Base-by-base conservation (phyloP, 2,329 filamentous ascomycete species). In the Colletotrichum theobromicola region DNA sequence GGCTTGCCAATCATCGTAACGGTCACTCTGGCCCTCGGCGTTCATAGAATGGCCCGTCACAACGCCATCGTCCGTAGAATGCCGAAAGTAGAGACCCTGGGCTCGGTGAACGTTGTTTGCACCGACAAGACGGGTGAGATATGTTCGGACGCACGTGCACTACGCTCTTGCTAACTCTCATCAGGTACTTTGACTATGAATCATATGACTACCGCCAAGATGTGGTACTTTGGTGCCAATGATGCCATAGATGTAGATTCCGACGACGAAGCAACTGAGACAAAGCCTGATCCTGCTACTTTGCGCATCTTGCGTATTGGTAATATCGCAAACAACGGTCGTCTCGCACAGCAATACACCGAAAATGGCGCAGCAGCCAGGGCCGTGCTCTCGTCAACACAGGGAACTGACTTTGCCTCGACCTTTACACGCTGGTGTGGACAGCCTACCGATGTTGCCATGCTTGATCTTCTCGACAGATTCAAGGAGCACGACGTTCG, bases 31-130 rank as follows among this genome's bases (percentile, higher is more conserved):
- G 97, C 97, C 50, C 89, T 99, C 16, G 97, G 97, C 16, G 97
- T 99, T 10, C 91, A 99, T 80, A 93, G 97, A 72, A 99, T 99
- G 97, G 97, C 97, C 75, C 95, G 93, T 81, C 92, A 96, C 79
- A 95, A 98, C 82, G 97, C 97, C 10, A 99, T 99, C 82, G 96
- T 99, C 75, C 94, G 97, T 78, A 93, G 94, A 81, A 93, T 99
- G 85, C 97, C 97, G 26, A 98, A 97, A 83, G 97, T 99, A 10
- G 97, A 99, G 83, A 99, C 97, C 1, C 87, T 99, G 7, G 97
- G 97, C 10, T 98, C 96, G n/a, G 97, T 99, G 74, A 99, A 98
- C 80, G 96, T 99, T n/a, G 95, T 99, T 8, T 99, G 97, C 86
- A 98, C 95, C 78, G 97, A 99, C 87, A 99, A 99, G 86, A 99